Conservation (phyloP, 768 basidiomycete species). For the Rhizopogon vinicolor region DNA sequence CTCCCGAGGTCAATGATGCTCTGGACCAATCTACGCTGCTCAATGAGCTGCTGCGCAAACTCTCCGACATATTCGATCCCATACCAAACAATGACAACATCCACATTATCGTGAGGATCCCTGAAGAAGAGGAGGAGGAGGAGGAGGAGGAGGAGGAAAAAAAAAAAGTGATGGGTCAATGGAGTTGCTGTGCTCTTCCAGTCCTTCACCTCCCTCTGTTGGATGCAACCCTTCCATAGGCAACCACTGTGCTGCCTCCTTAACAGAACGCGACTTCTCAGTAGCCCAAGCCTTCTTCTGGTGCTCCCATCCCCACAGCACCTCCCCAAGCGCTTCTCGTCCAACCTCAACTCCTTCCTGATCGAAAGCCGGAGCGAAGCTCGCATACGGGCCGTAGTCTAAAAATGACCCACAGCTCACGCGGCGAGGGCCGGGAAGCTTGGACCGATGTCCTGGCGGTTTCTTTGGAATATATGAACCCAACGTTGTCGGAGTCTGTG, state of each 20-base stretch:
- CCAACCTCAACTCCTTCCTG: conserved; percentile 75
- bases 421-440: conserved; percentile 45
- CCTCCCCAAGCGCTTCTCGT: conserved; percentile 52
- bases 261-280: conserved; percentile 23
- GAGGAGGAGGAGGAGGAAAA: too few relatives aligned
- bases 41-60: too few relatives aligned
- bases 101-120: too few relatives aligned
- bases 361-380: conserved; percentile 77
- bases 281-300: conserved; percentile 27
- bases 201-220: neutral
- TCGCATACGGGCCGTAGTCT: conserved; percentile 72
- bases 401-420: conserved; percentile 66
- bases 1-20: too few relatives aligned
- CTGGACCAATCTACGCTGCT: too few relatives aligned
- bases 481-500: conserved; percentile 37
- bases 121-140: too few relatives aligned
- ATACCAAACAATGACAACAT: too few relatives aligned
- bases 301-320: conserved; percentile 48
- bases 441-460: conserved; percentile 34
- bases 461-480: conserved; percentile 50
- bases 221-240: conserved; percentile 8
- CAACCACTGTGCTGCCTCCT: neutral
- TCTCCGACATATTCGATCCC: too few relatives aligned
- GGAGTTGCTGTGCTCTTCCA: conserved; percentile 8
- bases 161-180: conserved; percentile 6